phyloP scores from a whole-genome alignment of 2,329 filamentous ascomycete species.

The Sphaerulina vaccinii region DNA sequence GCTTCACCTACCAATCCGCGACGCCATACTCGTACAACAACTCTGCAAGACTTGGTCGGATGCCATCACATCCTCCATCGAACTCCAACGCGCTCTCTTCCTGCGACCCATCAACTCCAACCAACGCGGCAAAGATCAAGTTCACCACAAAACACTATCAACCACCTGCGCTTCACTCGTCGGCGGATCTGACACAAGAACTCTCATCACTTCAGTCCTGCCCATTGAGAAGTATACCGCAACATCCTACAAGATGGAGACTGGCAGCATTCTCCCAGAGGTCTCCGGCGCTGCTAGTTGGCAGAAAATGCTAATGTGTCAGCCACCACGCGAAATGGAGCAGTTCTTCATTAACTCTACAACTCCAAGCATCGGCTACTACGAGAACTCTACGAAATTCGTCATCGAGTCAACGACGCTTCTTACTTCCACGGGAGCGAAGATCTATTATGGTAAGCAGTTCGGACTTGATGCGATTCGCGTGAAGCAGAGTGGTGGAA shows the following conservation, averaged over 20 bases:
- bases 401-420: background rate
- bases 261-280: background rate
- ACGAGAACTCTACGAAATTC: background rate
- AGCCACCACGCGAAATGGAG: conserved; percentile 1
- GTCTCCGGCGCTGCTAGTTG: background rate
- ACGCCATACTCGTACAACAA: conserved; percentile 27
- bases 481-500: background rate
- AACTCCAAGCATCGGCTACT: background rate
- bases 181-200: background rate
- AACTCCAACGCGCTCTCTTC: conserved; percentile 30
- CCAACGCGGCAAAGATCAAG: background rate
- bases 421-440: background rate
- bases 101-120: no score
- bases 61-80: conserved; percentile 22
- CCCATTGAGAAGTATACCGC: background rate
- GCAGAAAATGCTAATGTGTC: background rate
- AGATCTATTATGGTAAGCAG: background rate
- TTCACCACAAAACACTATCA: conserved; percentile 2
- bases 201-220: background rate
- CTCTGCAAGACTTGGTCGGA: conserved; percentile 25
- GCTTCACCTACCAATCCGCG: conserved; percentile 25
- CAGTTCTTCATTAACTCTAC: background rate
- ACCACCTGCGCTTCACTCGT: conserved; percentile 6
- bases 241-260: background rate
- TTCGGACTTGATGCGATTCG: conserved; percentile 2